Percentiles rank a stretch among this genome's conserved stretches.
phyloP scores from a whole-genome alignment of 768 basidiomycete genomes.

The Baorangia bicolor region DNA sequence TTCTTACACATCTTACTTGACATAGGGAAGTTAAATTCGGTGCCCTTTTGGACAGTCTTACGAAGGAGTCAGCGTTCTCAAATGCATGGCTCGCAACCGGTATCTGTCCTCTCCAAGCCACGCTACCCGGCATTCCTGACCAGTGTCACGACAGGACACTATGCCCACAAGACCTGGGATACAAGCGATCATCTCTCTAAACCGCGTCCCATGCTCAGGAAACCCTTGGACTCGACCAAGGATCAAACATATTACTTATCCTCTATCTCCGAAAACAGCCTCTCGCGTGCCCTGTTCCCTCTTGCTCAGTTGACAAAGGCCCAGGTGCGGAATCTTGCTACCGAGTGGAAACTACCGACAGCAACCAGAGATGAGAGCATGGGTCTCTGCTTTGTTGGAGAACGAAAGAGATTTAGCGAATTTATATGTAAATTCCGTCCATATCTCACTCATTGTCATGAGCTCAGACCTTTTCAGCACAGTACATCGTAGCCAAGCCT shows the following conservation, averaged over 20 bases:
- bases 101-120: conserved; percentile 24
- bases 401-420: conserved; percentile 64
- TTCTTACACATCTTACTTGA: neutral
- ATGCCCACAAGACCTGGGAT: conserved; percentile 70
- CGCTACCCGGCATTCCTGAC: neutral
- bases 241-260: conserved; percentile 94
- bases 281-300: conserved; percentile 77
- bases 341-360: conserved; percentile 59
- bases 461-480: conserved; percentile 44
- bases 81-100: conserved; percentile 81
- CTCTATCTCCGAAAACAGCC: conserved; percentile 63
- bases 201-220: conserved; percentile 52
- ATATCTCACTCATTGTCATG: neutral
- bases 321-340: conserved; percentile 72
- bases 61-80: conserved; percentile 28
- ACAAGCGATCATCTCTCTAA: neutral
- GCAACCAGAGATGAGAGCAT: conserved; percentile 83
- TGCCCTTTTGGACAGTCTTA: conserved; percentile 68
- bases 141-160: conserved; percentile 60
- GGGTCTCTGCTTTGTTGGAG: conserved; percentile 93
- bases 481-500: conserved; percentile 69
- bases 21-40: conserved; percentile 89
- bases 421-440: conserved; percentile 61
- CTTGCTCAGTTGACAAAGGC: conserved; percentile 65
- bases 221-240: conserved; percentile 59